Evolutionary conservation across 2,329 filamentous ascomycete species (phyloP).

Genomic region (Boeremia lycopersici): DNA sequence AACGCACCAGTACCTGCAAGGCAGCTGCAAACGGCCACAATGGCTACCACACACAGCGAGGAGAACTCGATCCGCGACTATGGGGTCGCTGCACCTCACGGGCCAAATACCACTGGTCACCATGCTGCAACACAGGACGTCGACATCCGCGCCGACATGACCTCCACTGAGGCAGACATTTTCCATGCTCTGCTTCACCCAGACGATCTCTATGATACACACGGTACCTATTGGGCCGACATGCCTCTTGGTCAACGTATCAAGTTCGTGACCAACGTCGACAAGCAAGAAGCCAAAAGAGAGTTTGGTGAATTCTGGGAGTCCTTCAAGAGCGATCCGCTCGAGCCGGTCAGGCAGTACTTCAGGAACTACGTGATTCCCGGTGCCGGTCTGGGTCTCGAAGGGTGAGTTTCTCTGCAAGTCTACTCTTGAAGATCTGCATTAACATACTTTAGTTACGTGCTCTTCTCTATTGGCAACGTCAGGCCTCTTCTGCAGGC

Average conservation of each 20-base stretch:
- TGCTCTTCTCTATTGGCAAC: slow-evolving; percentile 96
- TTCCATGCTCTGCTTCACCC: slow-evolving; percentile 85
- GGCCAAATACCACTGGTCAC: slow-evolving; percentile 53
- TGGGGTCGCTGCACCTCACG: slow-evolving; percentile 55
- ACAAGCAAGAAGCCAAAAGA: slow-evolving; percentile 69
- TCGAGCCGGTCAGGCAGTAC: slow-evolving; percentile 85
- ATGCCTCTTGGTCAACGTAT: slow-evolving; percentile 72
- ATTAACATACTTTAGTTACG: slow-evolving; percentile 65
- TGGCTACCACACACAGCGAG: slow-evolving; percentile 33
- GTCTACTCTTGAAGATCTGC: not conserved
- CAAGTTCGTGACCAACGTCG: slow-evolving; percentile 76
- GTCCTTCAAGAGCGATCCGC: slow-evolving; percentile 86
- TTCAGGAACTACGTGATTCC: slow-evolving; percentile 90
- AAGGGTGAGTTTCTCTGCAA: slow-evolving; percentile 58
- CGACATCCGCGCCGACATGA: slow-evolving; percentile 56
- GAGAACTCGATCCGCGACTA: slow-evolving; percentile 52
- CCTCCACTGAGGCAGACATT: slow-evolving; percentile 62
- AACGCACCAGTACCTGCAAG: not conserved
- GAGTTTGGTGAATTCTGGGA: slow-evolving; percentile 71
- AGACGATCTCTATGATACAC: slow-evolving; percentile 81
- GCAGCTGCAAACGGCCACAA: slow-evolving; percentile 17
- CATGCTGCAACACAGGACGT: slow-evolving; percentile 52
- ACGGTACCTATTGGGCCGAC: slow-evolving; percentile 94
- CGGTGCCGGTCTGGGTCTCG: slow-evolving; percentile 87
- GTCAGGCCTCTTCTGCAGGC: slow-evolving; percentile 79